Conservation (phyloP, 106 monocot species). For the Allium fistulosum region DNA sequence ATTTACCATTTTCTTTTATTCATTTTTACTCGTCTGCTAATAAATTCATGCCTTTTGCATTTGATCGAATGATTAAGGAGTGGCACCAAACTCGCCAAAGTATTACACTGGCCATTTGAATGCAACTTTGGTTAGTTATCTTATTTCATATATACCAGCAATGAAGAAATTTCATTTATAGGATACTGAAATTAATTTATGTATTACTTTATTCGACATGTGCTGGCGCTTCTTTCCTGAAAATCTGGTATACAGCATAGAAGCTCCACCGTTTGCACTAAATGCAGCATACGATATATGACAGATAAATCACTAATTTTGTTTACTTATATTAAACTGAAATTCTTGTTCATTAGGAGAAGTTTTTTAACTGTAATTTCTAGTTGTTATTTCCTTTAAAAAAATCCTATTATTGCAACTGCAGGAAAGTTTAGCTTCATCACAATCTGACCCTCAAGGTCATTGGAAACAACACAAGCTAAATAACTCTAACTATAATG, state of each 20-base stretch:
- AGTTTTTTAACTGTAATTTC: too few relatives aligned
- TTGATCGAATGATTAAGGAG: slow-evolving; percentile 33
- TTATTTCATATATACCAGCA: not conserved
- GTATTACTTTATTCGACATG: not conserved
- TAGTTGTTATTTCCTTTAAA: too few relatives aligned
- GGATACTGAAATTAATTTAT: too few relatives aligned
- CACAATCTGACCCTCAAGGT: slow-evolving; percentile 51
- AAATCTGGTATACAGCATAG: slow-evolving; percentile 32
- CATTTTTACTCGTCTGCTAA: not conserved
- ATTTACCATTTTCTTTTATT: too few relatives aligned
- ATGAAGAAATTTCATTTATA: not conserved
- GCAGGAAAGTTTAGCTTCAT: slow-evolving; percentile 37
- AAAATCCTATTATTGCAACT: slow-evolving; percentile 17
- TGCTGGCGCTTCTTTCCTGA: slow-evolving; percentile 70
- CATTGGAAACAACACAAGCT: slow-evolving; percentile 48
- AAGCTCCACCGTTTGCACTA: slow-evolving; percentile 47
- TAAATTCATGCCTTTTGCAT: not conserved
- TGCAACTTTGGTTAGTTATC: slow-evolving; percentile 45
- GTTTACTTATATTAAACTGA: too few relatives aligned
- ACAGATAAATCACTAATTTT: slow-evolving; percentile 22
- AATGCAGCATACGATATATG: slow-evolving; percentile 67
- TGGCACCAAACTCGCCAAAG: slow-evolving; percentile 45
- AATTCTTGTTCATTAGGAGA: too few relatives aligned
- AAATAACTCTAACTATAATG: slow-evolving; percentile 31
- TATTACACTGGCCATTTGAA: slow-evolving; percentile 51